phyloP scores from a whole-genome alignment of 305 asterid genomes.

The Solanum hybrid region DNA sequence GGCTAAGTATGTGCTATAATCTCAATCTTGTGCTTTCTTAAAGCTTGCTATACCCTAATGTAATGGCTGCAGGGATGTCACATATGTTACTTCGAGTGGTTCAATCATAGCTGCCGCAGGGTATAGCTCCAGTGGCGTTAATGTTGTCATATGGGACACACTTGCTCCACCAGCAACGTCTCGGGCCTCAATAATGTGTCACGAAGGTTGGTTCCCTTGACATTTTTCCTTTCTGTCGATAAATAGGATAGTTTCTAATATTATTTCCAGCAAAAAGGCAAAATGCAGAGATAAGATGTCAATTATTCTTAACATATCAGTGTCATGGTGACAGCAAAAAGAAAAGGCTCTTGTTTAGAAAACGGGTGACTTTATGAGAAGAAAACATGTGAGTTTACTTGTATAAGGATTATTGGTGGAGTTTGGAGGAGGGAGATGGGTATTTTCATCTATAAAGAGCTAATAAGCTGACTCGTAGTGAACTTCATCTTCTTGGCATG shows the following conservation, averaged over 20 bases:
- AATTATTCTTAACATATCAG: not conserved
- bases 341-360: not conserved
- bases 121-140: slow-evolving; percentile 76
- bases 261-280: not conserved
- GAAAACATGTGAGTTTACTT: not conserved
- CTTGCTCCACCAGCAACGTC: slow-evolving; percentile 95
- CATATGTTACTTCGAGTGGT: slow-evolving; percentile 88
- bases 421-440: not conserved
- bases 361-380: not conserved
- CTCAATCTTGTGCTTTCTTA: not conserved
- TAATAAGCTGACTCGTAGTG: not conserved
- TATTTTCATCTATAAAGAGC: not conserved
- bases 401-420: not conserved
- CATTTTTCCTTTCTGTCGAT: not conserved
- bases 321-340: not conserved
- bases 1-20: not conserved
- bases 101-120: slow-evolving; percentile 97
- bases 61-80: slow-evolving; percentile 63
- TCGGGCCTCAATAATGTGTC: slow-evolving; percentile 97
- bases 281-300: not conserved
- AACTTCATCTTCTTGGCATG: not conserved
- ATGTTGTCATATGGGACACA: slow-evolving; percentile 97
- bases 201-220: slow-evolving; percentile 60
- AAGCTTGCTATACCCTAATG: not conserved
- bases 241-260: not conserved